Evolutionary conservation across 768 basidiomycete genomes (phyloP).

Genomic region (Chlorophyllum brunneum): DNA sequence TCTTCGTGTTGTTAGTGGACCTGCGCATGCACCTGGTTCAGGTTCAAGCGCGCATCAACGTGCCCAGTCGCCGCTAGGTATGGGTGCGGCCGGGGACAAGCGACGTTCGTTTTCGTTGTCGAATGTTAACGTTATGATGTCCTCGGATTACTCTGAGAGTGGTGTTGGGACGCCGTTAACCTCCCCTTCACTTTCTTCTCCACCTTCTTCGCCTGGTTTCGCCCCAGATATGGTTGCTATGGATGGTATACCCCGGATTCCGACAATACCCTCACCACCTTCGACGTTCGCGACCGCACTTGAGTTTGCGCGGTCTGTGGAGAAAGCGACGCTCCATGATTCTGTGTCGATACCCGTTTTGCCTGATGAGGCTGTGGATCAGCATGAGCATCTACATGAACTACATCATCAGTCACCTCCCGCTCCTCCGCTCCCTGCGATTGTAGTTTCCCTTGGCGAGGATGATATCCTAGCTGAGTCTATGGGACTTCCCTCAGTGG

Average conservation of each 20-base stretch:
- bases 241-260: too few relatives aligned
- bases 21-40: too few relatives aligned
- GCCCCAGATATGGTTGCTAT: too few relatives aligned
- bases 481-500: constrained; percentile 1
- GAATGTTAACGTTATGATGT: constrained; percentile 16
- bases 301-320: background rate
- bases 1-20: constrained; percentile 27
- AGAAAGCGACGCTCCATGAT: background rate
- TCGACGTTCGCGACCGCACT: constrained; percentile 2
- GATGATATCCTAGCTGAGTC: background rate
- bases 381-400: background rate
- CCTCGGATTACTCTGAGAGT: constrained; percentile 17
- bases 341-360: too few relatives aligned
- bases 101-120: constrained; percentile 31
- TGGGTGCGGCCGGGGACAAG: constrained; percentile 16
- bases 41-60: constrained; percentile 15
- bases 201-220: too few relatives aligned
- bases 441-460: background rate
- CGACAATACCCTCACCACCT: too few relatives aligned
- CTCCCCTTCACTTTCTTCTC: constrained; percentile 27
- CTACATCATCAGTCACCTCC: background rate
- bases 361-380: background rate
- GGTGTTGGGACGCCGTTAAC: constrained; percentile 23
- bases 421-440: background rate
- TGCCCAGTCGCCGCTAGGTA: constrained; percentile 12